Base-by-base conservation (phyloP, 139 green algal species). In the Asterochloris erici region DNA sequence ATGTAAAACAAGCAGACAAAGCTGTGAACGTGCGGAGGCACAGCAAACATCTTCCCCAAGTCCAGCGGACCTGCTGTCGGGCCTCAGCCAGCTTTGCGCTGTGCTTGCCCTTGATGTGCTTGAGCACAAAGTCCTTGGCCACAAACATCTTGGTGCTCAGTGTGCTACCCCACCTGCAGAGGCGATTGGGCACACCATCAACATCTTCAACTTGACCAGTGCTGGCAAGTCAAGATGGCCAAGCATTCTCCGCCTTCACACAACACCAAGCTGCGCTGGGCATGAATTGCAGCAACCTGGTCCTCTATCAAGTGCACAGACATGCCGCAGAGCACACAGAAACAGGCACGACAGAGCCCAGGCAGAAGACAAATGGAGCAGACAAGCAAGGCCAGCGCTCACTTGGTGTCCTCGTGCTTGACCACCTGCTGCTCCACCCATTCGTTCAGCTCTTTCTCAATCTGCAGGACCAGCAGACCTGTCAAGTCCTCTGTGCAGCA, bases 61-160 rank as follows among this genome's bases (percentile, higher is more conserved):
- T 14, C 84, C 79, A 17, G 61, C 60, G 12, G 10, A 89, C 85
- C 77, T 84, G 77, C 14, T 90, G 87, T 1, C 85, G 87, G 86
- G 93, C 85, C 23, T 80, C 85, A 13, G 93, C 86, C 74, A 98
- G 26, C 77, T 92, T 88, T 16, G 93, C 85, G 10, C 85, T 83
- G 83, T 98, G 94, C 90, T 98, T 98, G 69, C 88, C 90, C 29
- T 87, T 88, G 68, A 98, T 94, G 86, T 98, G 95, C 89, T 98
- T 98, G 13, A 96, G 73, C 70, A 98, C 95, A 88, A 96, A 98
- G 63, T 96, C 92, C 69, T 89, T 91, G 24, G 83, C 94, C 68
- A 97, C 85, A 74, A 98, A 98, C 84, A 97, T 83, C 88, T 97
- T 97, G 78, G 79, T 89, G 85, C 89, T 94, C 62, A 98, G 83